phyloP scores from a whole-genome alignment of 306 rosid genomes.

The Vigna angularis region DNA sequence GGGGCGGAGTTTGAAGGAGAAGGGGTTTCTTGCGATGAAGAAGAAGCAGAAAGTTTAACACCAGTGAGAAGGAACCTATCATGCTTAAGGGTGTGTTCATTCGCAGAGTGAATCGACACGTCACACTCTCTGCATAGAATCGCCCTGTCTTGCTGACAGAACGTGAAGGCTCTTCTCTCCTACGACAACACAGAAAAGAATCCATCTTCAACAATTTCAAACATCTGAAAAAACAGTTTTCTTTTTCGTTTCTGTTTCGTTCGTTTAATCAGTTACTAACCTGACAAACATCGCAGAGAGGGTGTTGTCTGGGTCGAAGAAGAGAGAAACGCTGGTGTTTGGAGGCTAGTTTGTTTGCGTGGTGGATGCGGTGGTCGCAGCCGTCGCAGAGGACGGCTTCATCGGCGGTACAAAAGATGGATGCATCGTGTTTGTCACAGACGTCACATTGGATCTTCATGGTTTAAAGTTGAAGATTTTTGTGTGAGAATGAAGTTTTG shows the following conservation, averaged over 20 bases:
- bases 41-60: conserved; percentile 64
- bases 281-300: conserved; percentile 85
- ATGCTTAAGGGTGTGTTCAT: conserved; percentile 82
- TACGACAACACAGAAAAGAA: conserved; percentile 5
- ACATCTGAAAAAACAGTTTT: background rate
- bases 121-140: conserved; percentile 89
- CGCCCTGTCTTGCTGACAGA: conserved; percentile 92
- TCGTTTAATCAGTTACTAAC: background rate
- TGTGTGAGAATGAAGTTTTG: background rate
- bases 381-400: conserved; percentile 86
- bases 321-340: conserved; percentile 93
- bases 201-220: background rate
- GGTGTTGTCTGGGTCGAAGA: conserved; percentile 52
- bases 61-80: conserved; percentile 82
- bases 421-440: conserved; percentile 69
- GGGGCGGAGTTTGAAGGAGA: conserved; percentile 22
- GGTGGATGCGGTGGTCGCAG: conserved; percentile 95
- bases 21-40: background rate
- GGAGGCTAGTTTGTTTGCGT: conserved; percentile 92
- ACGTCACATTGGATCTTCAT: conserved; percentile 99
- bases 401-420: conserved; percentile 91
- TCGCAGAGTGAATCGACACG: conserved; percentile 68
- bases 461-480: background rate
- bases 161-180: conserved; percentile 81
- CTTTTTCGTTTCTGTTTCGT: too few relatives aligned